Evolutionary conservation across 441 rosid species (phyloP).

Genomic region (Mallotus repandus): DNA sequence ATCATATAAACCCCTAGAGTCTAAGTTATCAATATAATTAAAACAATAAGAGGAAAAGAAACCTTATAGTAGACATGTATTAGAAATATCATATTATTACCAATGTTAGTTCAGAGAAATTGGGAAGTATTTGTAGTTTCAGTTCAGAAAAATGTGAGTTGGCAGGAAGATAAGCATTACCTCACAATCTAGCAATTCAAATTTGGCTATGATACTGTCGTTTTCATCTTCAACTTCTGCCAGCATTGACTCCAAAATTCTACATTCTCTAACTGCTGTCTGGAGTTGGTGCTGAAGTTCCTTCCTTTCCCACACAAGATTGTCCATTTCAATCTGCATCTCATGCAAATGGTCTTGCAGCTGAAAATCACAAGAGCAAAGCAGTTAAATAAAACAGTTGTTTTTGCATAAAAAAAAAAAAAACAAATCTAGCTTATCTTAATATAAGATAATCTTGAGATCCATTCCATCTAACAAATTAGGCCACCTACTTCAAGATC

Average conservation of each 20-base stretch:
- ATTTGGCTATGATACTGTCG: slow-evolving; percentile 47
- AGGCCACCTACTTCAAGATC: neutral
- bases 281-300: slow-evolving; percentile 53
- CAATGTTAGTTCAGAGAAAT: neutral
- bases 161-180: slow-evolving; percentile 32
- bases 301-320: slow-evolving; percentile 50
- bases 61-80: neutral
- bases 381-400: neutral
- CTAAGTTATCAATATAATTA: neutral
- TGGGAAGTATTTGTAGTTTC: neutral
- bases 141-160: neutral
- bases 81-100: neutral
- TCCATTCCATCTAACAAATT: neutral
- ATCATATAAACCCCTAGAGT: neutral
- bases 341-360: slow-evolving; percentile 53
- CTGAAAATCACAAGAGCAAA: slow-evolving; percentile 40
- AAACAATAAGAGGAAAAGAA: neutral
- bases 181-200: slow-evolving; percentile 58
- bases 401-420: too few species aligned
- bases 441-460: neutral
- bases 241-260: slow-evolving; percentile 51
- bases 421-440: neutral
- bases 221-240: slow-evolving; percentile 68
- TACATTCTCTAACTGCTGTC: slow-evolving; percentile 46
- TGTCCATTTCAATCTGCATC: slow-evolving; percentile 53